Conservation (phyloP, 495 filamentous ascomycete species). For the Parathielavia appendiculata region DNA sequence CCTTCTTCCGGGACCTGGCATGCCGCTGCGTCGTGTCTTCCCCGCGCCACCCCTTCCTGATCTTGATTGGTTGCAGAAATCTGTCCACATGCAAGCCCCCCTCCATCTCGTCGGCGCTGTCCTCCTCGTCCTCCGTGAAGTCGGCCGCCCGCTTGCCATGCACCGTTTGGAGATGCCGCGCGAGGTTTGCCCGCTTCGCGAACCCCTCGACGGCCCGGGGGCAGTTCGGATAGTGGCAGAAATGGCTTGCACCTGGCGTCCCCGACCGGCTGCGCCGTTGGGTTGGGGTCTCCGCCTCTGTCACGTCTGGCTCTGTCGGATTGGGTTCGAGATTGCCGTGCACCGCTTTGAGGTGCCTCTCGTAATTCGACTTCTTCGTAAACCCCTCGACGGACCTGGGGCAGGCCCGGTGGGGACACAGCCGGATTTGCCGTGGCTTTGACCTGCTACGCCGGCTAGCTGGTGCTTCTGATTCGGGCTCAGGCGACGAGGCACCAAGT, state of each 20-base stretch:
- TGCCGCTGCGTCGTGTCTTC: slow-evolving; percentile 10
- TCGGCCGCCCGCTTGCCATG: slow-evolving; percentile 29
- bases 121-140: slow-evolving; percentile 28
- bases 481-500: neutral
- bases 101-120: slow-evolving; percentile 47
- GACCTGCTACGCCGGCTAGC: neutral
- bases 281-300: neutral
- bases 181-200: slow-evolving; percentile 16
- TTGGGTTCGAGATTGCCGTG: neutral
- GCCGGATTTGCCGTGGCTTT: neutral
- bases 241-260: neutral
- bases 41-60: slow-evolving; percentile 32
- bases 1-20: slow-evolving; percentile 1
- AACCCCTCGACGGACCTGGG: slow-evolving; percentile 15
- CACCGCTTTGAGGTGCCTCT: slow-evolving; percentile 7
- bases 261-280: slow-evolving; percentile 8
- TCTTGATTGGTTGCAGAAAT: slow-evolving; percentile 42
- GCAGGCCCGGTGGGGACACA: slow-evolving; percentile 24
- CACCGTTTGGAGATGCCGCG: slow-evolving; percentile 29
- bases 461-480: slow-evolving; percentile 1
- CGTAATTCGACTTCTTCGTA: neutral
- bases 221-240: slow-evolving; percentile 22
- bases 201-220: slow-evolving; percentile 20
- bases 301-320: neutral
- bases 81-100: slow-evolving; percentile 51